These are phyloP conservation scores for Elaeis oleifera DNA, from an alignment of 202 grass and related monocot species.

Conservation along the genomic window DNA sequence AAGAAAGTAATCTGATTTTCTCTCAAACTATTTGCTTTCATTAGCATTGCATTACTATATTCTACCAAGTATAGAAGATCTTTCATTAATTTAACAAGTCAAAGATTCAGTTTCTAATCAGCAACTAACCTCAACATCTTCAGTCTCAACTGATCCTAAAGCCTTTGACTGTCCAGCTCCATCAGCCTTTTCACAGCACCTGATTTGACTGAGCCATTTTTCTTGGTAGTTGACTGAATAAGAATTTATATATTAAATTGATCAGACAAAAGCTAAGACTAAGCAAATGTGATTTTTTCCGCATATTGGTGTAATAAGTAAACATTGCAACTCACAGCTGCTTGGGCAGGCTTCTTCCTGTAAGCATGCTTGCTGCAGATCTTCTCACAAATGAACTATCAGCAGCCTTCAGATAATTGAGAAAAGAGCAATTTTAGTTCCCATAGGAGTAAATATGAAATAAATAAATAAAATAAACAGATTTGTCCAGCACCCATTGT, in stretches of 20 bases:
- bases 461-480: no score
- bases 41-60: not conserved
- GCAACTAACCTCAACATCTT: constrained; percentile 87
- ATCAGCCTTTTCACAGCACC: constrained; percentile 61
- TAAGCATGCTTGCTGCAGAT: constrained; percentile 99
- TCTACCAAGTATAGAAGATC: not conserved
- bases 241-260: not conserved
- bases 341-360: constrained; percentile 59
- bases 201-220: constrained; percentile 56
- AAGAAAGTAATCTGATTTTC: no score
- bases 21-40: no score
- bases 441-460: no score
- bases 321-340: constrained; percentile 39
- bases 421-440: no score
- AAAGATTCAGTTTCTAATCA: constrained; percentile 15
- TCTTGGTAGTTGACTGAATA: constrained; percentile 56
- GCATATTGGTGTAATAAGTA: not conserved
- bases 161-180: constrained; percentile 55
- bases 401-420: constrained; percentile 30
- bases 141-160: constrained; percentile 44
- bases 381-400: constrained; percentile 65
- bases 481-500: no score
- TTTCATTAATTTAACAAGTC: constrained; percentile 15
- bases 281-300: no score
- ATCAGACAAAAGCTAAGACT: no score